Base-by-base conservation (phyloP, 768 basidiomycete species). In the Suillus placidus region DNA sequence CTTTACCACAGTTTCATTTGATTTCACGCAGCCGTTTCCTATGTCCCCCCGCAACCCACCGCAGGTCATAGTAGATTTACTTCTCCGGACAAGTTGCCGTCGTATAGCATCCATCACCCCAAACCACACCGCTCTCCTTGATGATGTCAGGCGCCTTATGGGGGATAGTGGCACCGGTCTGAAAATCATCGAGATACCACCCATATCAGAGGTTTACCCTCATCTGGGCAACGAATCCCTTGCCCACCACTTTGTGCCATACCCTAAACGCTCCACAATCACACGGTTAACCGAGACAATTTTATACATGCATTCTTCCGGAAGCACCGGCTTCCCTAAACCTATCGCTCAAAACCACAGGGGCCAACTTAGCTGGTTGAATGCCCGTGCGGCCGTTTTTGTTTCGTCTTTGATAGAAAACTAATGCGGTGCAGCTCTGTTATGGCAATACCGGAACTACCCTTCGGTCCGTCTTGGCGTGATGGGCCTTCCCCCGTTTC, bases 241-340 rank as follows among this genome's bases (percentile, higher is more conserved):
- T 1, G n/a, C 62, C 0, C 72, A 77, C 60, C 12, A 61, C 0
- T 78, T 76, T 40, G 13, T 16, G 16, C 70, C 67, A 1, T 77
- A 74, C 56, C 71, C 68, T 30, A 55, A 55, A 4, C 54, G 54
- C 20, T n/a, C 54, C 1, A 35, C 54, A 1, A 35, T 35, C 12
- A n/a, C 54, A 7, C 54, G 54, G 2, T 35, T 55, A 55, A 55
- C 54, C 12, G 54, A 55, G 12, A 55, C 52, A 57, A n/a, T 58
- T 32, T 13, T 56, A 55, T 43, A 67, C 66, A 35, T 61, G 55
- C 64, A 64, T 35, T 66, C 66, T 26, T 66, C 64, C 1, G 66
- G 82, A 20, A 83, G 80, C 42, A 82, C 82, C 0, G 82, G 82
- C 8, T 73, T 80, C 43, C 82, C 82, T 0, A 83, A 81, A 64